phyloP scores from a whole-genome alignment of 1,284 basidiomycete genomes.

The Ceratobasidium sp. region DNA sequence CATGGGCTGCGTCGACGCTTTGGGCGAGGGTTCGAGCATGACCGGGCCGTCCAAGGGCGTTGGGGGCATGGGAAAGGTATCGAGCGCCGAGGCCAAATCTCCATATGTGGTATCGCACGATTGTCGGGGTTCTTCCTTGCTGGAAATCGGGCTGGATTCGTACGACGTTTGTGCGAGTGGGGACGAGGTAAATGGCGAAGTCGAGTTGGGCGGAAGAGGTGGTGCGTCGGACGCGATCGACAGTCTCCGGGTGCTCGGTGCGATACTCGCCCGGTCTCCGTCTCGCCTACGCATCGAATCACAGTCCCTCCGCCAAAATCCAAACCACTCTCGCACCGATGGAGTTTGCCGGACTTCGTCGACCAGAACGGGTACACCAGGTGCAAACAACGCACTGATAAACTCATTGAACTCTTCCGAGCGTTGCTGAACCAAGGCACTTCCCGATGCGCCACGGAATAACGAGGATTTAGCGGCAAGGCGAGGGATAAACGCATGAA shows the following conservation, averaged over 20 bases:
- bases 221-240: slow-evolving; percentile 28
- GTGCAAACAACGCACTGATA: slow-evolving; percentile 39
- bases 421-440: slow-evolving; percentile 38
- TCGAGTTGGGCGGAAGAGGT: slow-evolving; percentile 16
- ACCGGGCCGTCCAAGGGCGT: slow-evolving; percentile 10
- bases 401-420: slow-evolving; percentile 41
- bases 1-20: not conserved
- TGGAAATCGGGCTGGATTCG: not conserved
- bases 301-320: slow-evolving; percentile 42
- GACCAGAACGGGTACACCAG: slow-evolving; percentile 34
- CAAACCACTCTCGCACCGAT: slow-evolving; percentile 42
- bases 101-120: slow-evolving; percentile 24
- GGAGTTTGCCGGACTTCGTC: slow-evolving; percentile 37
- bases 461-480: slow-evolving; percentile 39
- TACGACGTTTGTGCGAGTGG: not conserved
- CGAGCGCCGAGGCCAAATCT: slow-evolving; percentile 29
- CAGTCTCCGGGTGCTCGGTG: not conserved
- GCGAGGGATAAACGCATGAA: slow-evolving; percentile 40
- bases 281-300: slow-evolving; percentile 37
- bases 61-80: slow-evolving; percentile 28
- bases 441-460: slow-evolving; percentile 39
- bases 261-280: slow-evolving; percentile 22
- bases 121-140: slow-evolving; percentile 4
- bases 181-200: not conserved
- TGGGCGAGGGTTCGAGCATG: not conserved